A percentile compares a stretch with the other conserved stretches of the same genome.
phyloP scores from a whole-genome alignment of 2,329 filamentous ascomycete species.

The Beauveria australis region DNA sequence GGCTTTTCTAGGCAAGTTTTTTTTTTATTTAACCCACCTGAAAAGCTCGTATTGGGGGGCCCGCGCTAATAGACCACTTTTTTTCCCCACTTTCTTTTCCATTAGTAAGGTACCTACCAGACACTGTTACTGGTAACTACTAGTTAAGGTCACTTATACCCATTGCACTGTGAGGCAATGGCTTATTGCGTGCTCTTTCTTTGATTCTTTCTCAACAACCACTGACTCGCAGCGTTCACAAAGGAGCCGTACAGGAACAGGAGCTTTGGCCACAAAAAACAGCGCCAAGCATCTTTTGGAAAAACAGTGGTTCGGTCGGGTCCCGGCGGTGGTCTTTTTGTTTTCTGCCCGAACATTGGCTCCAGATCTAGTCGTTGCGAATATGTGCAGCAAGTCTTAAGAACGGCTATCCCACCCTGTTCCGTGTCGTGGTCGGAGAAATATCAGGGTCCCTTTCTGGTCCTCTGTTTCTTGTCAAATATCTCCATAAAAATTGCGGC shows the following conservation, averaged over 20 bases:
- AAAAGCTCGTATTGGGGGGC: no score
- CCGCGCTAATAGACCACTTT: no score
- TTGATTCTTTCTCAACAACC: neutral
- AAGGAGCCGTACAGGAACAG: slow-evolving; percentile 47
- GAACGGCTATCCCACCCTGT: slow-evolving; percentile 32
- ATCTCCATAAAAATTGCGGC: no score
- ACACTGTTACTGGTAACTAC: no score
- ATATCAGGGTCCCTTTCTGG: neutral
- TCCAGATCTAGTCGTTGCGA: slow-evolving; percentile 44
- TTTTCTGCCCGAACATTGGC: slow-evolving; percentile 57
- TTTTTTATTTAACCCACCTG: neutral
- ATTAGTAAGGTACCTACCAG: no score
- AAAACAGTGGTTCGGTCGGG: slow-evolving; percentile 36
- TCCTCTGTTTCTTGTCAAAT: no score
- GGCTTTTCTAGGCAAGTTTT: slow-evolving; percentile 45
- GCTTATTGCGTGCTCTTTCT: neutral
- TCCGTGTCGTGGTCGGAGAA: slow-evolving; percentile 1
- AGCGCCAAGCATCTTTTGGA: slow-evolving; percentile 51
- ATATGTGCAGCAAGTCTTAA: slow-evolving; percentile 49
- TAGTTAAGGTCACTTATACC: neutral
- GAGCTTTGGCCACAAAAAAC: slow-evolving; percentile 54
- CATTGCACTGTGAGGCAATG: slow-evolving; percentile 44
- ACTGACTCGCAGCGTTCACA: neutral
- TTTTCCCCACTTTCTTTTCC: no score
- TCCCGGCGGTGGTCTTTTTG: slow-evolving; percentile 43